Base-by-base conservation (phyloP, 805 yeast species). In the Candida oleophila region DNA sequence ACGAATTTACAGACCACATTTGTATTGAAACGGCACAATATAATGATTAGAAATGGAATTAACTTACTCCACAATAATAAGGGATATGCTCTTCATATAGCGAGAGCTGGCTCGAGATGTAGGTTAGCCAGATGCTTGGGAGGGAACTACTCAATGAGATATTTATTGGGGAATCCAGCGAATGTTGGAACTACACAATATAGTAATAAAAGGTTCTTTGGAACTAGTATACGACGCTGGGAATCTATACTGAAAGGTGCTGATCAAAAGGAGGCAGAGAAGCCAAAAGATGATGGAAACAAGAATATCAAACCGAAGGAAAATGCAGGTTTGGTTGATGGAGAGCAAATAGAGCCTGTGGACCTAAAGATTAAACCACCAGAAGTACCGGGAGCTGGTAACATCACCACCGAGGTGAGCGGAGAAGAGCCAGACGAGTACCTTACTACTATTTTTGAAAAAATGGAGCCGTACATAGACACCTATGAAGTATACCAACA, bases 371-470 rank as follows among this genome's bases (percentile, higher is more conserved):
- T 34, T n/a, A 15, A 8, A 15, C 37, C 37, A 14, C 37, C 37
- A 16, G 19, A 16, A 34, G 37, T 16, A 7, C 30, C 30, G 5
- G 14, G 14, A 4, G 16, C 36, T 8, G 36, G 36, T 33, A 33
- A 33, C 14, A 5, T 15, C 5, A 33, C 5, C 14, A 15, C n/a
- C 14, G 16, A 11, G 14, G 14, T 15, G 5, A 15, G n/a, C 14
- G 21, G n/a, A 8, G 34, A 22, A 12, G 45, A 44, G 9, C 44
- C 37, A 4, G 46, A 47, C 15, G 56, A 53, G 4, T 56, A 53
- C 25, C 65, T 77, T 41, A 73, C 89, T 42, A 87, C 89, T 41
- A 84, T 91, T 1, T 82, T 72, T 49, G 76, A 64, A 16, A 60
- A 66, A 30, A 61, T 68, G 67, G 77, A 72, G 42, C 77, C 77